Evolutionary conservation across 1,139 yeast species (phyloP).

Genomic region (Zygosaccharomyces sapae): DNA sequence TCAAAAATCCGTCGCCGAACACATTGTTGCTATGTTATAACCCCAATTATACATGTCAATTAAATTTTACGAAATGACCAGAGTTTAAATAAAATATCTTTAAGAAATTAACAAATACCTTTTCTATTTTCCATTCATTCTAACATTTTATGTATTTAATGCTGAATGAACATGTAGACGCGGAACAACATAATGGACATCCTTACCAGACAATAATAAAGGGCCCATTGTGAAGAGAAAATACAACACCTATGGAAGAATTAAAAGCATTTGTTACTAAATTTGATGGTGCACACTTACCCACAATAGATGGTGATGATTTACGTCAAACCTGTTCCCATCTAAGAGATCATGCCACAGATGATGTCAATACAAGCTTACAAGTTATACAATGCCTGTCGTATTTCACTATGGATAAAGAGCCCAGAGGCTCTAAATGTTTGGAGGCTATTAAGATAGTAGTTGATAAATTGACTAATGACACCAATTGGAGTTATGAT

Average conservation of each 20-base stretch:
- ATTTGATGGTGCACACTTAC: too few species aligned
- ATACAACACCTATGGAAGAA: not conserved
- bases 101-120: too few species aligned
- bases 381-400: conserved; percentile 9
- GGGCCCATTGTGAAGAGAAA: not conserved
- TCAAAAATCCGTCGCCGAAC: conserved; percentile 34
- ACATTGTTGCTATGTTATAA: conserved; percentile 32
- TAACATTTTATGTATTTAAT: too few species aligned
- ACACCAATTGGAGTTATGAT: conserved; percentile 1
- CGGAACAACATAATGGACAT: too few species aligned
- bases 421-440: conserved; percentile 2
- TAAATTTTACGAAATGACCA: not conserved
- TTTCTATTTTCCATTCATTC: too few species aligned
- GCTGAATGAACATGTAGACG: not conserved
- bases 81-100: not conserved
- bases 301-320: conserved; percentile 6
- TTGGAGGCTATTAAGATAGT: conserved; percentile 2
- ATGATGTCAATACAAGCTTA: conserved; percentile 1
- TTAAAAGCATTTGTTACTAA: not conserved
- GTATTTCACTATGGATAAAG: conserved; percentile 6
- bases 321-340: conserved; percentile 2
- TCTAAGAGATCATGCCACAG: conserved; percentile 1
- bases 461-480: not conserved
- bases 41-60: not conserved
- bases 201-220: too few species aligned